phyloP scores from a whole-genome alignment of 306 rosid species.

The Trichosanthes cucumerina region DNA sequence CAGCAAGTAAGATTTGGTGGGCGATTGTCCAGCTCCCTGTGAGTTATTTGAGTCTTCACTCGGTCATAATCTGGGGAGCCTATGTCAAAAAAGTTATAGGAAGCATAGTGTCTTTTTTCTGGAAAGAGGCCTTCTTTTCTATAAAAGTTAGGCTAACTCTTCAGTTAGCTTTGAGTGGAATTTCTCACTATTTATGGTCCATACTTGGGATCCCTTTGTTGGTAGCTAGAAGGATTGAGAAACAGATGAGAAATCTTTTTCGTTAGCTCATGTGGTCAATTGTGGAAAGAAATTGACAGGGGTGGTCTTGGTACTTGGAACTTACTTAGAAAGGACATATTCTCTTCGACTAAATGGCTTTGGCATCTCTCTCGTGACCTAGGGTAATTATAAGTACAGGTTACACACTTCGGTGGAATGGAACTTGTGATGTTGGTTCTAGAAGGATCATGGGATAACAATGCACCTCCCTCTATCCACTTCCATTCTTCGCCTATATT shows the following conservation, averaged over 20 bases:
- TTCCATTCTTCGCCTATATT: background rate
- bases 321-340: background rate
- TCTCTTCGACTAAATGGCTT: background rate
- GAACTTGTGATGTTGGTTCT: background rate
- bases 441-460: background rate
- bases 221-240: too few species aligned
- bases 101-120: too few species aligned
- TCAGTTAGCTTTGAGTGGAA: background rate
- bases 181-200: too few species aligned
- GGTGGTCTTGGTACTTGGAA: background rate
- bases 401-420: background rate
- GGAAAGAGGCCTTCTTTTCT: too few species aligned
- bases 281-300: background rate
- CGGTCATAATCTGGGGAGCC: background rate
- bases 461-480: background rate
- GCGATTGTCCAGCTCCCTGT: background rate
- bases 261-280: background rate
- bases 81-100: background rate
- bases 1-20: too few species aligned
- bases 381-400: too few species aligned
- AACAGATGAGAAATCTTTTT: too few species aligned
- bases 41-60: background rate
- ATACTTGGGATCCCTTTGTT: too few species aligned
- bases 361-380: background rate
- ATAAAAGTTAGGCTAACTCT: too few species aligned